These are phyloP conservation scores for Citrus trifoliata DNA, from an alignment of 345 rosid genomes.

Conservation along the genomic window DNA sequence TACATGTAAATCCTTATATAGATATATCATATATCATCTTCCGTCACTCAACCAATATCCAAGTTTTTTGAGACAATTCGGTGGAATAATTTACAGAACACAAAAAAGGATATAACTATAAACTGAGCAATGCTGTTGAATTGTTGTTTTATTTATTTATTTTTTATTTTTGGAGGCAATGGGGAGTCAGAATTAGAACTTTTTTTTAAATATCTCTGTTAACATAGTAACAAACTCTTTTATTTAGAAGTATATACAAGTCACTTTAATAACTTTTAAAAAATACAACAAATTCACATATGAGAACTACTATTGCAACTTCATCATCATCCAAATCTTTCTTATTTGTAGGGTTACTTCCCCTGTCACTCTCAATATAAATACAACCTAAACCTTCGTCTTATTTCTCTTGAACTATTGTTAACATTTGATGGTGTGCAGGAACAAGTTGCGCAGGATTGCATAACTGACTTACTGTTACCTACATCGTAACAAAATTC, in stretches of 20 bases:
- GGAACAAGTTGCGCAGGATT: neutral
- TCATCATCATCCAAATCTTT: neutral
- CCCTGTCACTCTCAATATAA: neutral
- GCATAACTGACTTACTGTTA: conserved; percentile 5
- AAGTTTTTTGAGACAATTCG: neutral
- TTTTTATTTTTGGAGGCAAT: neutral
- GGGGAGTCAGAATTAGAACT: neutral
- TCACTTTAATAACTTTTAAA: neutral
- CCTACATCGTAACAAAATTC: conserved; percentile 77
- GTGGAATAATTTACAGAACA: neutral
- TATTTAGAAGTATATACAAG: neutral
- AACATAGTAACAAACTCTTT: neutral
- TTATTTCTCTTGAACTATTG: neutral
- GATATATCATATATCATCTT: neutral
- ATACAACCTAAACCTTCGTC: neutral
- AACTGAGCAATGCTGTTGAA: neutral
- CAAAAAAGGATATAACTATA: neutral
- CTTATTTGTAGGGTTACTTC: neutral
- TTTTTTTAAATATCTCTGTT: neutral
- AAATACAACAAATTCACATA: neutral
- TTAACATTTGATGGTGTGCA: neutral
- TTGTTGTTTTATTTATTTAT: too few species aligned
- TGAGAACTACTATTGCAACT: neutral
- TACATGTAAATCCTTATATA: neutral
- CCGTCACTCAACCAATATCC: neutral